Evolutionary conservation across 2,329 filamentous ascomycete species (phyloP), one percentile per base, ranked within the genome.

Genomic region (Ophiostoma sp.): DNA sequence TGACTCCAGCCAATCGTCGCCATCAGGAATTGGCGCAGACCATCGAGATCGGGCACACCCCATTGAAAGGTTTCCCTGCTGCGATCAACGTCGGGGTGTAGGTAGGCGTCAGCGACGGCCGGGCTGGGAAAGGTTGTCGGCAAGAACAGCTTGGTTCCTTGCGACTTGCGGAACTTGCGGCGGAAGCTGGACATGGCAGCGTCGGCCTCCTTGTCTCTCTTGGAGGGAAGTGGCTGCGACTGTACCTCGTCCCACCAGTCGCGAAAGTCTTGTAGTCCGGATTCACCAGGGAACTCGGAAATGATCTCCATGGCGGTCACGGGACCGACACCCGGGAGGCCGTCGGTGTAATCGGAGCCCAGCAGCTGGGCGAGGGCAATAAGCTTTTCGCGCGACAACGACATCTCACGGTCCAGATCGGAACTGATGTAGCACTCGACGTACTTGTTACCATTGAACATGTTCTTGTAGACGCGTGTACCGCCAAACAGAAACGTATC

Each of bases 381-480:
- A 66, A 99, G 87, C 75, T 94, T 92, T 67, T 89, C 84, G n/a
- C 94, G 87, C 3, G 91, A 89, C 0, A 99, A 85, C 0, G 91
- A 92, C 71, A 97, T 89, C 74, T 99, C 96, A 73, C 90, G 90
- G 74, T 96, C 92, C 0, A 99, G 82, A 75, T 99, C 95, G 0
- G 81, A 82, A 2, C 88, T 81, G 9, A 99, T 84, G 76, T 98
- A 99, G 79, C 95, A 98, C 79, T 99, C 95, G 58, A 99, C 95
- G 74, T 92, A 96, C 76, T 99, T 99, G 77, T 95, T 95, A 74
- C 92, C 89, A 78, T 97, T 99, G 83, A 99, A 99, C 93, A 99
- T 96, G 81, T 99, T 99, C 78, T 99, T 99, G 83, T 99, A 99
- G 36, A 99, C 90, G 18, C 94, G 85, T 0, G 93, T 99, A 49